These are phyloP conservation scores for Skeletonema marinoi DNA, from an alignment of 108 stramenopile species.

Conservation along the genomic window DNA sequence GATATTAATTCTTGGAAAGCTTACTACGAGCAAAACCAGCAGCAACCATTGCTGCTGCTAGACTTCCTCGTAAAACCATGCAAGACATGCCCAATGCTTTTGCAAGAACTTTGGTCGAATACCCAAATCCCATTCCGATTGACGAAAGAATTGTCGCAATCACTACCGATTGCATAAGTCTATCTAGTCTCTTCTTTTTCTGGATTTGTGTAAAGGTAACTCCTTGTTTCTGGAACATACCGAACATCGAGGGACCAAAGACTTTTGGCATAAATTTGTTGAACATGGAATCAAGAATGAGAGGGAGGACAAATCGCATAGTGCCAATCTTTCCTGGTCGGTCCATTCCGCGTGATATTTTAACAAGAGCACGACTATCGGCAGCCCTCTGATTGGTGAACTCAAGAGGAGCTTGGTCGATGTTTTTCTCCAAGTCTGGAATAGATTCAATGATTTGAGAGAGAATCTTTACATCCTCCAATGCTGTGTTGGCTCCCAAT, in stretches of 20 bases:
- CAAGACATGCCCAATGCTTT: background rate
- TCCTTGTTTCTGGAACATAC: slow-evolving; percentile 51
- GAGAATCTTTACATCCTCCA: slow-evolving; percentile 82
- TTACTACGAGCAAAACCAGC: background rate
- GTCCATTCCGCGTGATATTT: slow-evolving; percentile 60
- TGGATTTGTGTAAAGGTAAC: slow-evolving; percentile 28
- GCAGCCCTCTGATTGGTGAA: slow-evolving; percentile 53
- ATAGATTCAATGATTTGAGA: slow-evolving; percentile 11
- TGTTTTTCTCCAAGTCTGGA: background rate
- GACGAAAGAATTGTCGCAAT: slow-evolving; percentile 22
- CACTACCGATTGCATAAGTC: slow-evolving; percentile 22
- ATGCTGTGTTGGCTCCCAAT: slow-evolving; percentile 91
- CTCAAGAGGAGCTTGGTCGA: slow-evolving; percentile 14
- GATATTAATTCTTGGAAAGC: background rate
- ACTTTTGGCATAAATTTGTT: slow-evolving; percentile 49
- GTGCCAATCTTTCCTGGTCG: slow-evolving; percentile 56
- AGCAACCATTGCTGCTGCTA: background rate
- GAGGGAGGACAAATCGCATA: slow-evolving; percentile 57
- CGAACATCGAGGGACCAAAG: slow-evolving; percentile 58
- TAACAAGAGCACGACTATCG: slow-evolving; percentile 70
- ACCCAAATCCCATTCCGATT: slow-evolving; percentile 15
- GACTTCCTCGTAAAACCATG: background rate
- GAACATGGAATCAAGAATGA: slow-evolving; percentile 68
- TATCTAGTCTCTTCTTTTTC: slow-evolving; percentile 25
- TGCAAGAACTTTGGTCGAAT: background rate